These are phyloP conservation scores for Neonectria magnoliae DNA, from an alignment of 2,329 filamentous ascomycete species.

Conservation along the genomic window DNA sequence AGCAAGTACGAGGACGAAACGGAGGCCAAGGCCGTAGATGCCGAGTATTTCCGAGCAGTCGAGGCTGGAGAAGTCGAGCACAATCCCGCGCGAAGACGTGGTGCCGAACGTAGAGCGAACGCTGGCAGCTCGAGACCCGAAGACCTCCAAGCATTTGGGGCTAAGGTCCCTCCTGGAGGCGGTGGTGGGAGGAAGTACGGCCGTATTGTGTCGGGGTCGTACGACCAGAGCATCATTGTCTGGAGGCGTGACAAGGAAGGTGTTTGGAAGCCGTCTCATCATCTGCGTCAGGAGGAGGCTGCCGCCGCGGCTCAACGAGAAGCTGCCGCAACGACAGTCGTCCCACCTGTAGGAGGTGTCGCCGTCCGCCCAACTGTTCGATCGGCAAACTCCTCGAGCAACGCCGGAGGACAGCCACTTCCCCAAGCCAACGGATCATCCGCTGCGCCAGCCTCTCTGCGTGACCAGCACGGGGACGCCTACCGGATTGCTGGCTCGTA, in stretches of 20 bases:
- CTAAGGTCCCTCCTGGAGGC: constrained; percentile 89
- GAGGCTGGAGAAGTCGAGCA: constrained; percentile 60
- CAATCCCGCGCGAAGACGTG: constrained; percentile 45
- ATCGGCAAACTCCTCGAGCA: constrained; percentile 17
- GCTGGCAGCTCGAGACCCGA: constrained; percentile 79
- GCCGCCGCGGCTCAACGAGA: constrained; percentile 59
- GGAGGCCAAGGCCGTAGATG: constrained; percentile 78
- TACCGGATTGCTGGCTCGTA: constrained; percentile 54
- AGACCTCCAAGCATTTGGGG: constrained; percentile 82
- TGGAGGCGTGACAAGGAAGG: constrained; percentile 90
- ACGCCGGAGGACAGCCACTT: constrained; percentile 15
- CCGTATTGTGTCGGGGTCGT: constrained; percentile 96
- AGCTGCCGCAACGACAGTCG: constrained; percentile 24
- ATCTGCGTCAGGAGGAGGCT: constrained; percentile 78
- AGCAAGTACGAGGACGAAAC: constrained; percentile 78
- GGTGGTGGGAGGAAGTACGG: constrained; percentile 90
- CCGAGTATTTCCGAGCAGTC: constrained; percentile 72
- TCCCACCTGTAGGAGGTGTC: neutral
- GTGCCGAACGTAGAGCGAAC: constrained; percentile 62
- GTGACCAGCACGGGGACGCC: constrained; percentile 39
- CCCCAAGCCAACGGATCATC: constrained; percentile 23
- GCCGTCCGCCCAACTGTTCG: constrained; percentile 22
- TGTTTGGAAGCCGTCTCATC: constrained; percentile 82
- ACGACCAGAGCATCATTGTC: constrained; percentile 94
- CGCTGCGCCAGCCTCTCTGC: constrained; percentile 31